A percentile compares a stretch with the other conserved stretches of the same genome.
Conservation (phyloP, 495 filamentous ascomycete species). For the Hyphodiscus hymeniophilus region DNA sequence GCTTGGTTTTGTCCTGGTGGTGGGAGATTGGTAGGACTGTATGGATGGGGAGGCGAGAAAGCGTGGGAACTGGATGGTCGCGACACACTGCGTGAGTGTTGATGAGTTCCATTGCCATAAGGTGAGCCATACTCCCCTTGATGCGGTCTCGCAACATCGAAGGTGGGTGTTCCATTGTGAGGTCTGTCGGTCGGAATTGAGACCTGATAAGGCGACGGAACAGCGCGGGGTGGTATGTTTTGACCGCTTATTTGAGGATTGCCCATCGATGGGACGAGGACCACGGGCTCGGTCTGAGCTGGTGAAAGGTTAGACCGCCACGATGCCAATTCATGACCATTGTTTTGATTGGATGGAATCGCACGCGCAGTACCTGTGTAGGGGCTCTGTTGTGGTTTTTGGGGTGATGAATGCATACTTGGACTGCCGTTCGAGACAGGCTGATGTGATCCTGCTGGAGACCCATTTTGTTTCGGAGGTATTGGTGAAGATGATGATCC, state of each 20-base stretch:
- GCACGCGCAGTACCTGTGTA: neutral
- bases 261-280: neutral
- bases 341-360: neutral
- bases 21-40: slow-evolving; percentile 22
- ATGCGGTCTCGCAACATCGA: neutral
- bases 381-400: neutral
- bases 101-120: slow-evolving; percentile 1
- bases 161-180: neutral
- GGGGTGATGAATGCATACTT: slow-evolving; percentile 4
- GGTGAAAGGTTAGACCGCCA: neutral
- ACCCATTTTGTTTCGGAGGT: slow-evolving; percentile 10
- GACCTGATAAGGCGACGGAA: neutral
- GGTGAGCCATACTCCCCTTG: slow-evolving; percentile 6
- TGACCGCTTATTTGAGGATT: slow-evolving; percentile 4
- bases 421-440: slow-evolving; percentile 7
- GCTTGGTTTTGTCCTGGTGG: slow-evolving; percentile 14
- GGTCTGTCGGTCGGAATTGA: neutral
- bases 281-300: neutral
- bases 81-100: slow-evolving; percentile 1
- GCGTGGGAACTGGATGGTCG: slow-evolving; percentile 12
- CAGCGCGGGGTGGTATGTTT: neutral
- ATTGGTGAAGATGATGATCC: slow-evolving; percentile 29
- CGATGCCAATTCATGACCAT: neutral
- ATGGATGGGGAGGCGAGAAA: slow-evolving; percentile 20
- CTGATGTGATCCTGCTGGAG: slow-evolving; percentile 1